phyloP scores from a whole-genome alignment of 2,329 filamentous ascomycete genomes.

The Pseudocercospora crystallina region DNA sequence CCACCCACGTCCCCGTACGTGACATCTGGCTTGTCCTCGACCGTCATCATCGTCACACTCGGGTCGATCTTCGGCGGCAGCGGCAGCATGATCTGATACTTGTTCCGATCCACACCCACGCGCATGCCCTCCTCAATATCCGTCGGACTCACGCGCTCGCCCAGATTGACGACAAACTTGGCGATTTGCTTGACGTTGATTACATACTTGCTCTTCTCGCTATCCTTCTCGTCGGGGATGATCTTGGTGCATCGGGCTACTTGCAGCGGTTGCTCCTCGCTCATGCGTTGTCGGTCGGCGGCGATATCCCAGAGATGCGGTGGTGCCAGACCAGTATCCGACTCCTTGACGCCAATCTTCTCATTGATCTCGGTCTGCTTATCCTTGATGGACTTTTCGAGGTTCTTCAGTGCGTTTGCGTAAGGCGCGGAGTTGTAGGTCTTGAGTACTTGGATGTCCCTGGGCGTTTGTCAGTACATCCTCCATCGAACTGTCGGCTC shows the following conservation, averaged over 20 bases:
- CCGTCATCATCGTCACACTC: conserved; percentile 99
- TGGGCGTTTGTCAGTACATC: conserved; percentile 40
- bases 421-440: conserved; percentile 98
- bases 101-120: conserved; percentile 94
- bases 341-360: conserved; percentile 91
- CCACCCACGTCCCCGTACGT: conserved; percentile 98
- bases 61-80: conserved; percentile 98
- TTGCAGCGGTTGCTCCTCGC: conserved; percentile 95
- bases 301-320: conserved; percentile 99
- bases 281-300: conserved; percentile 97
- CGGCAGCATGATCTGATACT: conserved; percentile 97
- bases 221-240: conserved; percentile 92
- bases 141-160: conserved; percentile 93
- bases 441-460: conserved; percentile 98
- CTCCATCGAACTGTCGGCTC: not conserved
- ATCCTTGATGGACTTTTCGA: conserved; percentile 99
- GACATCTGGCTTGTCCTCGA: conserved; percentile 98
- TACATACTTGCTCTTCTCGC: conserved; percentile 99
- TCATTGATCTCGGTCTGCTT: conserved; percentile 98
- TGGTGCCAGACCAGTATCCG: conserved; percentile 94
- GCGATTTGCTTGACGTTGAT: conserved; percentile 99
- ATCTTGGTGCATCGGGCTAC: conserved; percentile 99
- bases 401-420: conserved; percentile 87
- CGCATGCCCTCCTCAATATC: conserved; percentile 99
- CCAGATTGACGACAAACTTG: conserved; percentile 97